Percentiles rank a stretch among this genome's conserved stretches.
phyloP scores from a whole-genome alignment of 305 asterid genomes.

The Fraxinus sp. region DNA sequence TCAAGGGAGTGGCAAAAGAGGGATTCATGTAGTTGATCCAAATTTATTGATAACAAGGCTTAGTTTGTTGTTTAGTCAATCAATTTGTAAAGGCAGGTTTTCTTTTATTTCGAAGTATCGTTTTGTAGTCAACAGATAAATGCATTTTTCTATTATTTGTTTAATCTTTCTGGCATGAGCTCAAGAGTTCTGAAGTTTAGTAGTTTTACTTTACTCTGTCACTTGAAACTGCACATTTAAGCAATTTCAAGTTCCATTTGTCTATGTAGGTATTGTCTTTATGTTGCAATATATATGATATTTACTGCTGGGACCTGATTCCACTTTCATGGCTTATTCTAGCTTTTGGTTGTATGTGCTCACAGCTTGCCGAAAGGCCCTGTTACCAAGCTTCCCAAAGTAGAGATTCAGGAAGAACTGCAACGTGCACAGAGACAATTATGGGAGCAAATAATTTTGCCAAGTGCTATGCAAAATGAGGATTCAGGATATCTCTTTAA shows the following conservation, averaged over 20 bases:
- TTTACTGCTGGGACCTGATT: slow-evolving; percentile 22
- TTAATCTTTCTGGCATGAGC: slow-evolving; percentile 6
- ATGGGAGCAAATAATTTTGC: slow-evolving; percentile 65
- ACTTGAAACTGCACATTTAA: slow-evolving; percentile 14
- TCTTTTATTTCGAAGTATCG: neutral
- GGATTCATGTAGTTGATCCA: neutral
- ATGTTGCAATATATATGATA: slow-evolving; percentile 17
- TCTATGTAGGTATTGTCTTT: neutral
- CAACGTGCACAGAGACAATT: slow-evolving; percentile 70
- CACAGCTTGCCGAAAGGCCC: slow-evolving; percentile 50
- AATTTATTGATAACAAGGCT: neutral
- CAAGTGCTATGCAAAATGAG: slow-evolving; percentile 56
- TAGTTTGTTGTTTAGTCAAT: neutral
- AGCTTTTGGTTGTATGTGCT: slow-evolving; percentile 35
- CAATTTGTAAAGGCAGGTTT: slow-evolving; percentile 14
- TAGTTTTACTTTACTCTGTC: neutral
- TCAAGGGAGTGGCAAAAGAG: neutral
- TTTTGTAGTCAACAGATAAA: neutral
- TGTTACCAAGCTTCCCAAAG: slow-evolving; percentile 74
- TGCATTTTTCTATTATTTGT: neutral
- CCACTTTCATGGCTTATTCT: slow-evolving; percentile 31
- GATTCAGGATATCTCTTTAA: slow-evolving; percentile 43
- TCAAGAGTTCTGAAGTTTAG: slow-evolving; percentile 1
- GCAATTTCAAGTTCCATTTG: slow-evolving; percentile 16
- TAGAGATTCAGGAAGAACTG: slow-evolving; percentile 72